phyloP scores from a whole-genome alignment of 129 eudicot species.

The Centella asiatica region DNA sequence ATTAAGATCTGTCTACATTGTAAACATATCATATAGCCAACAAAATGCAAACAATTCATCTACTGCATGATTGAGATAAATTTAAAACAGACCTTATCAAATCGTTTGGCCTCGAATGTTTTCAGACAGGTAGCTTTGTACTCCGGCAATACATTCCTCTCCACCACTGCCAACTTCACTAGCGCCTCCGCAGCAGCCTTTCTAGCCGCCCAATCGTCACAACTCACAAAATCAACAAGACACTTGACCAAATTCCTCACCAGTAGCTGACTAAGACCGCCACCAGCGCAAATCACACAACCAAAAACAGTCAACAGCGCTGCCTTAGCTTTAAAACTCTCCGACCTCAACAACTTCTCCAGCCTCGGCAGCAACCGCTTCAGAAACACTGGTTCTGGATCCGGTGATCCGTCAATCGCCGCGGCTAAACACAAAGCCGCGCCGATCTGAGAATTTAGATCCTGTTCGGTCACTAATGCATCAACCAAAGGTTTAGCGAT shows the following conservation, averaged over 20 bases:
- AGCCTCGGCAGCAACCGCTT: conserved; percentile 49
- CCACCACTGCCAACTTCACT: conserved; percentile 54
- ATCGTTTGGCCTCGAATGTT: conserved; percentile 72
- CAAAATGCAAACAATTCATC: background rate
- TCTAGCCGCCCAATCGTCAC: conserved; percentile 92
- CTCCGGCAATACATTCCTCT: conserved; percentile 41
- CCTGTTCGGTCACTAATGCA: conserved; percentile 78
- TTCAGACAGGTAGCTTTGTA: conserved; percentile 50
- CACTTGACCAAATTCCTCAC: conserved; percentile 43
- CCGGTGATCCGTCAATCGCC: conserved; percentile 54
- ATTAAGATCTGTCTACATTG: no score
- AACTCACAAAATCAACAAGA: conserved; percentile 61
- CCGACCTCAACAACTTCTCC: conserved; percentile 57
- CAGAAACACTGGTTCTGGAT: conserved; percentile 45
- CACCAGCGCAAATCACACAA: conserved; percentile 57
- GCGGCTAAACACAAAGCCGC: conserved; percentile 77
- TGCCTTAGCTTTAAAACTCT: conserved; percentile 77
- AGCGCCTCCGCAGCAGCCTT: conserved; percentile 75
- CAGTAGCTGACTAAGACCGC: conserved; percentile 29
- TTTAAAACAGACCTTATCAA: conserved; percentile 53
- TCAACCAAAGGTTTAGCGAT: conserved; percentile 55
- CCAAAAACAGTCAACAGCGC: conserved; percentile 58
- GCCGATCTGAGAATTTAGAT: conserved; percentile 53
- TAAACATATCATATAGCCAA: background rate
- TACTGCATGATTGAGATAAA: background rate